Conservation (phyloP, 2,329 filamentous ascomycete genomes). For the Chrysoporthe deuterocubensis region DNA sequence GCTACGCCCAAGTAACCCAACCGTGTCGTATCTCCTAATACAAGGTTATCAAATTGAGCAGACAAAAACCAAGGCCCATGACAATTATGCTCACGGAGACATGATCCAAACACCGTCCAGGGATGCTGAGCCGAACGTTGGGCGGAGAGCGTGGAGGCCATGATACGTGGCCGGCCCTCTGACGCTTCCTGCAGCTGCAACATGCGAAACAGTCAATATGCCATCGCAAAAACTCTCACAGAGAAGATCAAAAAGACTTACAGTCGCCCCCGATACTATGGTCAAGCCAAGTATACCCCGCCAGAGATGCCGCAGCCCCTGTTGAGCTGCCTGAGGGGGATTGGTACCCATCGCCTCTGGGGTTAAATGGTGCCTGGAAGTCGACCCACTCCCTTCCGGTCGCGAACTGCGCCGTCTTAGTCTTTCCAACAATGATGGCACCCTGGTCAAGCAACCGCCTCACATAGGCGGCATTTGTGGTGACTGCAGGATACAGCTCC, state of each 20-base stretch:
- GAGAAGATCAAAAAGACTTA: constrained; percentile 38
- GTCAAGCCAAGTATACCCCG: constrained; percentile 34
- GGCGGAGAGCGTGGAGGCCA: constrained; percentile 23
- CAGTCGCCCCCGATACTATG: constrained; percentile 34
- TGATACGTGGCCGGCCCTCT: constrained; percentile 21
- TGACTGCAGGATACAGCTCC: constrained; percentile 52
- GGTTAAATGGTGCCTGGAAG: constrained; percentile 36
- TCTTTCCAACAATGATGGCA: constrained; percentile 59
- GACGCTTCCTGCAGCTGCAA: constrained; percentile 19
- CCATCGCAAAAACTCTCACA: constrained; percentile 18
- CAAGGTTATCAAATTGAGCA: neutral
- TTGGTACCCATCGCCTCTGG: constrained; percentile 37
- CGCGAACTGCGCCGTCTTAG: constrained; percentile 52
- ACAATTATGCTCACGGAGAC: constrained; percentile 19
- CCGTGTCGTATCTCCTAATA: constrained; percentile 25
- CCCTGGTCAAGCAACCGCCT: constrained; percentile 63
- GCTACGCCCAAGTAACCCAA: constrained; percentile 20
- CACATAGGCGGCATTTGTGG: constrained; percentile 52
- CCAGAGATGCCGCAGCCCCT: constrained; percentile 32
- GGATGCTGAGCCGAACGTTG: constrained; percentile 18
- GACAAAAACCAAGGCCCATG: no score
- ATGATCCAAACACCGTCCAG: constrained; percentile 16
- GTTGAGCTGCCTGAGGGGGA: constrained; percentile 30
- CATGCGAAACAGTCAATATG: neutral
- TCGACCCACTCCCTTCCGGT: constrained; percentile 32